Evolutionary conservation across 2,329 filamentous ascomycete genomes (phyloP), one percentile per base, ranked within the genome.

Genomic region (Cladosporium velox): DNA sequence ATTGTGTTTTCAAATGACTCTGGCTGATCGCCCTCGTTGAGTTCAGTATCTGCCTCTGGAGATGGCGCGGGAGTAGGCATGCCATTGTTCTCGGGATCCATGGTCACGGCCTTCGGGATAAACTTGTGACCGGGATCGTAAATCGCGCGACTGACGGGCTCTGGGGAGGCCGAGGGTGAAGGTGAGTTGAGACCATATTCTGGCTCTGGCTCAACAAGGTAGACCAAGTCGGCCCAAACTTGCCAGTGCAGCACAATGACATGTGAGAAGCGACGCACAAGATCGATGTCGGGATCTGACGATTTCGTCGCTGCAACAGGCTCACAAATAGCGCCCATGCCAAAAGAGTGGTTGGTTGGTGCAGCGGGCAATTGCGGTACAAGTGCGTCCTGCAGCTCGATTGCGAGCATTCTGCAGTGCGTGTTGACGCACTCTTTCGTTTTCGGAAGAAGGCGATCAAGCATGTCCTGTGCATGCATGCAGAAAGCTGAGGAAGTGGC

Each of bases 181-280:
- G 63, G 62, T 1, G 58, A 35, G 4, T 55, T 59, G 21, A 47
- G 41, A 4, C 38, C 66, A 32, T 51, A 41, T 32, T 70, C 69
- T 12, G 71, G 65, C 7, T 70, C 61, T 21, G 61, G 61, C 34
- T 64, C 61, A 15, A 64, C 68, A 11, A 74, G 69, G 75, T 97
- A 97, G 14, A 90, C 87, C 63, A 96, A 82, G 2, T 87, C 86
- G 1, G 87, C 86, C 92, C 93, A 98, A 3, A 97, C 90, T 59
- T 91, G 86, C 93, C 93, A 97, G 78, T 97, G 93, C 28, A 98
- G 80, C 6, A 95, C 84, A 15, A 91, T 88, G 54, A 97, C 87
- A 74, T 97, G 94, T 6, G 92, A 90, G 60, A 97, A 84, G 55
- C 91, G 88, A 54, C 88, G 90, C 0, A 91, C 88, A 76, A 97